phyloP scores from a whole-genome alignment of 805 yeast species.

The Yarrowia sp. region DNA sequence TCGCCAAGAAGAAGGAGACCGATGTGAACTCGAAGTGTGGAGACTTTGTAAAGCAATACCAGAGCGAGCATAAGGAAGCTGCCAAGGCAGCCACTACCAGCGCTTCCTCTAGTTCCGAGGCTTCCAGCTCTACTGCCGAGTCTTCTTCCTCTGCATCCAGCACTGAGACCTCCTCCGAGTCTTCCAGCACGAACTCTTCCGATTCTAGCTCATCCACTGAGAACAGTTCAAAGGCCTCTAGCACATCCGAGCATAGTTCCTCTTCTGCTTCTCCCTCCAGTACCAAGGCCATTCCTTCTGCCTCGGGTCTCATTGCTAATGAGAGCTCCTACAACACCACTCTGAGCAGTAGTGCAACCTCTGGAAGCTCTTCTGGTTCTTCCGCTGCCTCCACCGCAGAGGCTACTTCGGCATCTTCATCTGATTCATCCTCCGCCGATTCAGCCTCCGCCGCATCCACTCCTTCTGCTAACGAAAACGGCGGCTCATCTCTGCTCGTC shows the following conservation, averaged over 20 bases:
- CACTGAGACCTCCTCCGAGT: not conserved
- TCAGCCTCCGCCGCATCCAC: not conserved
- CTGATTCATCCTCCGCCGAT: not conserved
- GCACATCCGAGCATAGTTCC: not conserved
- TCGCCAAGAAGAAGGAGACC: conserved; percentile 44
- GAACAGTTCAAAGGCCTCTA: not conserved
- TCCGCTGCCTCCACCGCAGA: not conserved
- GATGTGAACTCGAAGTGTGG: conserved; percentile 5
- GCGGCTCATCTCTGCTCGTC: not conserved
- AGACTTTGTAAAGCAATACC: conserved; percentile 2
- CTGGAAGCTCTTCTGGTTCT: not conserved
- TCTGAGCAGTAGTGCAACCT: not conserved
- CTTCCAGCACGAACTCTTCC: not conserved
- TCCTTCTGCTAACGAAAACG: not conserved
- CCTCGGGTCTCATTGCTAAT: not conserved
- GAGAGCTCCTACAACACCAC: conserved; percentile 5
- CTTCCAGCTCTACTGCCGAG: not conserved
- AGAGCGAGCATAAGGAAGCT: not conserved
- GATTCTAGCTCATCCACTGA: not conserved
- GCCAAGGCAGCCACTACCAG: not conserved
- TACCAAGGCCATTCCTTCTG: not conserved
- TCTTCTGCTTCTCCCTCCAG: not conserved
- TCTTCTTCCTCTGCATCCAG: not conserved
- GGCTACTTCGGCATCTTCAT: not conserved
- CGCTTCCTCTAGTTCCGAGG: not conserved